Conservation (phyloP, 441 rosid species). For the Populus hybrid region DNA sequence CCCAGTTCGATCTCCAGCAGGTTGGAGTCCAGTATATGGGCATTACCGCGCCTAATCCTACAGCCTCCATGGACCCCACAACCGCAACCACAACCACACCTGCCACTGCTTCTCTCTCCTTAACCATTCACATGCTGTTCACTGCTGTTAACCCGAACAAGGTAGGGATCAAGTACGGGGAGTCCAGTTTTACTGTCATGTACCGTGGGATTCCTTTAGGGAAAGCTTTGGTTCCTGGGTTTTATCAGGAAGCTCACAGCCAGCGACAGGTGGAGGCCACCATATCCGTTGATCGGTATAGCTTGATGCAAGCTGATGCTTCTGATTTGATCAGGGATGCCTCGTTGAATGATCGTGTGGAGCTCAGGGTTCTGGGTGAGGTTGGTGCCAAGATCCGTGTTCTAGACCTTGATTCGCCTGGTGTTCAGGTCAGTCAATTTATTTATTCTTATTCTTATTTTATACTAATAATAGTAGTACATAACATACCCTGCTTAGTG, state of each 20-base stretch:
- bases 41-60: constrained; percentile 43
- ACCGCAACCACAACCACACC: background rate
- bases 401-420: constrained; percentile 82
- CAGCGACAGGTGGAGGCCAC: constrained; percentile 71
- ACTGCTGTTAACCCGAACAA: constrained; percentile 81
- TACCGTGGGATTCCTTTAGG: constrained; percentile 88
- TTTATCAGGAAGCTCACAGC: constrained; percentile 86
- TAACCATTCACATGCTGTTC: constrained; percentile 41
- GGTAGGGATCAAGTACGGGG: no score
- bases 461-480: no score
- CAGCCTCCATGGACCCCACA: background rate
- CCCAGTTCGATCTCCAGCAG: constrained; percentile 94
- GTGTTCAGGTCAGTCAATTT: constrained; percentile 64
- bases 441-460: no score
- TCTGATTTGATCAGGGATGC: constrained; percentile 77
- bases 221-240: constrained; percentile 81
- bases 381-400: constrained; percentile 95
- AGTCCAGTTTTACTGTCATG: constrained; percentile 65
- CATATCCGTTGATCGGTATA: constrained; percentile 74
- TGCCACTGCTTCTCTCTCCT: constrained; percentile 59
- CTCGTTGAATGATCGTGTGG: constrained; percentile 78
- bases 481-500: no score
- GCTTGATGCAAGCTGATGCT: constrained; percentile 84
- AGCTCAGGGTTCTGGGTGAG: constrained; percentile 74
- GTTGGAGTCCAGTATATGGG: constrained; percentile 93